These are phyloP conservation scores for Pseudogymnoascus sp. DNA, from an alignment of 2,329 filamentous ascomycete genomes.

Conservation along the genomic window DNA sequence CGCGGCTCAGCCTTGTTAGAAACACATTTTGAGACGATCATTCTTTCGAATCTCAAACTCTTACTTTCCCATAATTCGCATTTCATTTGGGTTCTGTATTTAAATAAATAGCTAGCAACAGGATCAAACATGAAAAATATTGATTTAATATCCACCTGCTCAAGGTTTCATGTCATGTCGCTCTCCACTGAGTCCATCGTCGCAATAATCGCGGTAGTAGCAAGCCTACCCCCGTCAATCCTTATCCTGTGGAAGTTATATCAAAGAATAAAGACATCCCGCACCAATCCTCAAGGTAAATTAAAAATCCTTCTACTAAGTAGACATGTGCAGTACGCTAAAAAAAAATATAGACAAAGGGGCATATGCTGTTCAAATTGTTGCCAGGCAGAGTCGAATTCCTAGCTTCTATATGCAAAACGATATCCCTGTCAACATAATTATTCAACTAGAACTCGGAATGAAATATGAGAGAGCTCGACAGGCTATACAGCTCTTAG, in stretches of 20 bases:
- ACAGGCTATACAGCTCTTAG: neutral
- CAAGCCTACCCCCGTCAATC: neutral
- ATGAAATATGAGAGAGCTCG: neutral
- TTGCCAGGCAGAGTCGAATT: neutral
- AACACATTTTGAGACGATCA: neutral
- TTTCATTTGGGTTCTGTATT: neutral
- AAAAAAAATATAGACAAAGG: neutral
- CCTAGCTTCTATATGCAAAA: neutral
- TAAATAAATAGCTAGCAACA: neutral
- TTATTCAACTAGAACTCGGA: neutral
- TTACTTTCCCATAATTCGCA: neutral
- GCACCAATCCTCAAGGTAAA: neutral
- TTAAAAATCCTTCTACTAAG: neutral
- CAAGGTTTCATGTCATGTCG: neutral
- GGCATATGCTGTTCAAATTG: neutral
- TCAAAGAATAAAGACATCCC: neutral
- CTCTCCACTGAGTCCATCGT: neutral
- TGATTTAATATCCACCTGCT: neutral
- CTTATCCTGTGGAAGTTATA: neutral
- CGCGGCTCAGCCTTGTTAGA: neutral
- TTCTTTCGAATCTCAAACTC: neutral
- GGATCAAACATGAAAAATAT: neutral
- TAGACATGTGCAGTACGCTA: neutral
- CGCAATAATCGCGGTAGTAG: neutral
- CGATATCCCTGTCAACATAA: neutral